These are phyloP conservation scores for Saccharomycodes ludwigii DNA, from an alignment of 805 yeast species.

Conservation along the genomic window DNA sequence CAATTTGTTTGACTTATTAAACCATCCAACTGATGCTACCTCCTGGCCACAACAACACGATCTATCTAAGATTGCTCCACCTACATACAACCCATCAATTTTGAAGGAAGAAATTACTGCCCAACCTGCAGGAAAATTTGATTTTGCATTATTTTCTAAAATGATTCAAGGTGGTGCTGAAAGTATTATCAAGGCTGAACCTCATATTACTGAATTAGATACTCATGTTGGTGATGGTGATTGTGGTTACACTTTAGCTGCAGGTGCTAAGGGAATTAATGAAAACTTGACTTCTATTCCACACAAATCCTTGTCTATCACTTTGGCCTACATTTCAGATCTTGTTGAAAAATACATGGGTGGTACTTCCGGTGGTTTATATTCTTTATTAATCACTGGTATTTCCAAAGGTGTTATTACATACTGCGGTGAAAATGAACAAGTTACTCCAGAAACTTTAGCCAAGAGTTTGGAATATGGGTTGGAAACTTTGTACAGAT, in stretches of 20 bases:
- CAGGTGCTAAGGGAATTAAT: conserved; percentile 67
- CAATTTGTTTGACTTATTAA: conserved; percentile 41
- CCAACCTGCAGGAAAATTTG: conserved; percentile 25
- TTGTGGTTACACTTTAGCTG: conserved; percentile 82
- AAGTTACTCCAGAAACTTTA: conserved; percentile 25
- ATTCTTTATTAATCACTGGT: conserved; percentile 75
- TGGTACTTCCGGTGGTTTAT: conserved; percentile 91
- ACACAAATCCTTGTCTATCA: conserved; percentile 32
- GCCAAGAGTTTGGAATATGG: conserved; percentile 45
- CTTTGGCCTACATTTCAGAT: conserved; percentile 54
- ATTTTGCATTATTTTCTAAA: conserved; percentile 20
- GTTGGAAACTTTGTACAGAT: conserved; percentile 61
- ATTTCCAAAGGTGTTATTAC: conserved; percentile 41
- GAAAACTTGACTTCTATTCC: conserved; percentile 35
- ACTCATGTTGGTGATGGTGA: conserved; percentile 94
- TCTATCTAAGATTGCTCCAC: conserved; percentile 19
- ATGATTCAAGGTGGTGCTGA: conserved; percentile 39
- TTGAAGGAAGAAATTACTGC: conserved; percentile 23
- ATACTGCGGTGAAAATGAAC: conserved; percentile 15
- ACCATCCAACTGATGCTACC: conserved; percentile 64
- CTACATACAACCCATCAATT: conserved; percentile 17
- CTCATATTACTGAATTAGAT: conserved; percentile 73
- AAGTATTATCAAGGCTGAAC: conserved; percentile 51
- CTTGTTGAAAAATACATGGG: conserved; percentile 89
- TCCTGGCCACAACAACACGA: conserved; percentile 48